These are phyloP conservation scores for Gyromitra esculenta DNA, from an alignment of 2,329 filamentous ascomycete genomes.

Conservation along the genomic window DNA sequence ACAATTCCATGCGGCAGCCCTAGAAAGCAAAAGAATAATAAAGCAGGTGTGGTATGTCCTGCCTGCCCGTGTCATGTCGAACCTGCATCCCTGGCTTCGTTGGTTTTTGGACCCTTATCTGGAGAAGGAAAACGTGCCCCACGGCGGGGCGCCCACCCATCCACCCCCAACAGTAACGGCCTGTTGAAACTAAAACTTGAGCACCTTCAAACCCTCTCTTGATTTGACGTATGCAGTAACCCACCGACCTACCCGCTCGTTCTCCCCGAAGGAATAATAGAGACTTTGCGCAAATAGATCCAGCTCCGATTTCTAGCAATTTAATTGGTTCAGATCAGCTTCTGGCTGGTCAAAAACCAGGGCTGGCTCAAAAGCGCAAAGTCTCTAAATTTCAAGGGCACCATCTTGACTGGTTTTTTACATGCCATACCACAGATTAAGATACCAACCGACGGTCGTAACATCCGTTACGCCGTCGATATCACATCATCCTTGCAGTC, in stretches of 20 bases:
- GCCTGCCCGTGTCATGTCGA: conserved; percentile 25
- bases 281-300: no score
- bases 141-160: conserved; percentile 34
- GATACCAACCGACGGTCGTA: conserved; percentile 37
- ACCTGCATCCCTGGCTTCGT: conserved; percentile 27
- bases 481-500: conserved; percentile 46
- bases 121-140: conserved; percentile 30
- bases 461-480: conserved; percentile 37
- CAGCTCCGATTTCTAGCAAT: no score
- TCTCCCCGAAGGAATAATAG: not conserved
- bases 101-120: conserved; percentile 39
- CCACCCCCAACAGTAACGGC: conserved; percentile 18
- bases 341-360: no score
- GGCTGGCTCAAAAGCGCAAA: no score
- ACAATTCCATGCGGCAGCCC: conserved; percentile 17
- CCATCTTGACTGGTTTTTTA: conserved; percentile 1
- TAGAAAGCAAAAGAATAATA: conserved; percentile 16
- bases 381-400: conserved; percentile 9
- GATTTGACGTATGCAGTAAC: conserved; percentile 28
- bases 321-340: no score
- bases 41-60: conserved; percentile 24
- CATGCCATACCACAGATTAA: conserved; percentile 34
- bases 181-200: conserved; percentile 41
- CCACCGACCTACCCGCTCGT: not conserved
- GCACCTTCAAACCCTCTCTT: conserved; percentile 22